These are phyloP conservation scores for Salix koriyanagi DNA, from an alignment of 345 rosid species.

Conservation along the genomic window DNA sequence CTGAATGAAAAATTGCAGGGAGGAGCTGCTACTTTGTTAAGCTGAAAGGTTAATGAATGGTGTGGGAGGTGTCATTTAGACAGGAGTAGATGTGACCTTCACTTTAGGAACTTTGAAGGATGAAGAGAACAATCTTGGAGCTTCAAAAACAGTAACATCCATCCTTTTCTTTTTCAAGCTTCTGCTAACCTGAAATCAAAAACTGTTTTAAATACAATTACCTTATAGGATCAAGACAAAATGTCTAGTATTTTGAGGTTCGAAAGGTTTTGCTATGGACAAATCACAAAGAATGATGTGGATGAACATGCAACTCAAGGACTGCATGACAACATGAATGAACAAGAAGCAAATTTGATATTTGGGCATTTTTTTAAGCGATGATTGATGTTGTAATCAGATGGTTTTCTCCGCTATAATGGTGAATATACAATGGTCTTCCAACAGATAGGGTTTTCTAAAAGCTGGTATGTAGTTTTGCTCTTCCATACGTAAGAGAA, in stretches of 20 bases:
- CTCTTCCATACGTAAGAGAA: not conserved
- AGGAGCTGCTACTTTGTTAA: not conserved
- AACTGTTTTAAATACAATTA: not conserved
- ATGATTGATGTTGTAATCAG: not conserved
- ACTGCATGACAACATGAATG: not conserved
- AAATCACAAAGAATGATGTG: not conserved
- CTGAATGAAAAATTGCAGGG: not conserved
- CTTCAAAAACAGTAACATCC: slow-evolving; percentile 29
- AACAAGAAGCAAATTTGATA: not conserved
- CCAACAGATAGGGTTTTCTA: not conserved
- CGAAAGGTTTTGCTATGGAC: not conserved
- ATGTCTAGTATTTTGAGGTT: not conserved
- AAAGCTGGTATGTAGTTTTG: not conserved
- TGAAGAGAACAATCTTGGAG: slow-evolving; percentile 65
- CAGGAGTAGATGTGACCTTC: slow-evolving; percentile 40
- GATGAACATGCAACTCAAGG: not conserved
- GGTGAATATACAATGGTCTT: not conserved
- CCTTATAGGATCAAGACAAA: not conserved
- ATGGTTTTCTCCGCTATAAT: not conserved
- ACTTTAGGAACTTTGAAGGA: slow-evolving; percentile 74
- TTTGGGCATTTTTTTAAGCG: not conserved
- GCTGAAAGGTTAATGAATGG: not conserved
- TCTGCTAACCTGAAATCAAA: slow-evolving; percentile 43
- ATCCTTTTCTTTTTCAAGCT: slow-evolving; percentile 56
- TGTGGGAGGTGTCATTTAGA: not conserved